Conservation (phyloP, 177 flowering plant genomes). For the Telopea speciosissima region DNA sequence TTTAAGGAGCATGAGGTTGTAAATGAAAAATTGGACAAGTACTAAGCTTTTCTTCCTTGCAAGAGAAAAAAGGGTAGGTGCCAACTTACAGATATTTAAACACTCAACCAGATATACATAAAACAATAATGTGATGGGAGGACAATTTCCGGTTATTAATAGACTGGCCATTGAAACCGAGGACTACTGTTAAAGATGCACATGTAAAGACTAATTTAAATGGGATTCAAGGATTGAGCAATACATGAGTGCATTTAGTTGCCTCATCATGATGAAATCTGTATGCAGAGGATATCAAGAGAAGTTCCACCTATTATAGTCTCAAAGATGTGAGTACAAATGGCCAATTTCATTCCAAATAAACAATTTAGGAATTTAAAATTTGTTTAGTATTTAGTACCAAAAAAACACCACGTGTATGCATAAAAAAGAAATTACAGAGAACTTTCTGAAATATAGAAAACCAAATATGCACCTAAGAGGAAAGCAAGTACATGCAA, state of each 20-base stretch:
- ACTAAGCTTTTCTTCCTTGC: neutral
- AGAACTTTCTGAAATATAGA: neutral
- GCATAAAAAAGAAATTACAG: neutral
- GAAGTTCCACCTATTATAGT: neutral
- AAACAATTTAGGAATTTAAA: neutral
- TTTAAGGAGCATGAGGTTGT: neutral
- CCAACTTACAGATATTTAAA: too few relatives aligned
- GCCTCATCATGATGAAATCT: too few relatives aligned
- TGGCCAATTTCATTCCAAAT: neutral
- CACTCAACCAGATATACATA: neutral
- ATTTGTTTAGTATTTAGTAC: neutral
- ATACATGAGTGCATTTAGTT: neutral
- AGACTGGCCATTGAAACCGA: neutral
- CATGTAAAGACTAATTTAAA: neutral
- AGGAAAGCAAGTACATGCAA: neutral
- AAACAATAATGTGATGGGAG: too few relatives aligned
- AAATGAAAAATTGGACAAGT: neutral
- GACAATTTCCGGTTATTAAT: too few relatives aligned
- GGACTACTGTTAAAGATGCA: neutral
- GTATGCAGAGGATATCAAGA: neutral
- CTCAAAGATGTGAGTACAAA: neutral
- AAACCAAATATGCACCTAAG: neutral
- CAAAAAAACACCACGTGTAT: neutral
- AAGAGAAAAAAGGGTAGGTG: neutral
- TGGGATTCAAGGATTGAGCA: neutral